These are phyloP conservation scores for Graphium sp. DNA, from an alignment of 2,329 filamentous ascomycete genomes.

Conservation along the genomic window DNA sequence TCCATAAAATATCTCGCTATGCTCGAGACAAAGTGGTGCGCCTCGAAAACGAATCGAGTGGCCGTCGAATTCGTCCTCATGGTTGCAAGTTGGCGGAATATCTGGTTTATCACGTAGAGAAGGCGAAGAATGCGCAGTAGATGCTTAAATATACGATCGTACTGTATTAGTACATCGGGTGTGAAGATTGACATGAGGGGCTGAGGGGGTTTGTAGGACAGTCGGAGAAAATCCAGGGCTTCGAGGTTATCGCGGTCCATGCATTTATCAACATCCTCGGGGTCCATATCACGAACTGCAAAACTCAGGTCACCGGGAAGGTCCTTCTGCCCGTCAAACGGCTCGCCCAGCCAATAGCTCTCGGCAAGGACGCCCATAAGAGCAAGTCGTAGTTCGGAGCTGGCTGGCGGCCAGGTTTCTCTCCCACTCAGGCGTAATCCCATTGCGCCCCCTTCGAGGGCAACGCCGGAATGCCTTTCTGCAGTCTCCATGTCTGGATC, in stretches of 20 bases:
- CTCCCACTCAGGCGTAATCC: slow-evolving; percentile 70
- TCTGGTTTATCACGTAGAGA: slow-evolving; percentile 54
- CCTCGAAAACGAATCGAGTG: slow-evolving; percentile 54
- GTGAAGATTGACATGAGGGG: slow-evolving; percentile 63
- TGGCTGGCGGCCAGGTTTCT: slow-evolving; percentile 82
- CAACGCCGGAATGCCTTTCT: slow-evolving; percentile 53
- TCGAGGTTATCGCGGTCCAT: slow-evolving; percentile 70
- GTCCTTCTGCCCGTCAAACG: slow-evolving; percentile 14
- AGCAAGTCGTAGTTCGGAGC: slow-evolving; percentile 78
- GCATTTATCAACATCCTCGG: slow-evolving; percentile 66
- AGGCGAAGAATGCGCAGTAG: slow-evolving; percentile 64
- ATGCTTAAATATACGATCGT: slow-evolving; percentile 71
- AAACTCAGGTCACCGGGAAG: slow-evolving; percentile 65
- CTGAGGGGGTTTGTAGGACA: slow-evolving; percentile 66
- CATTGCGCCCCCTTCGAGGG: slow-evolving; percentile 54
- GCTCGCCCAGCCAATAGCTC: slow-evolving; percentile 32
- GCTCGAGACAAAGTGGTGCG: slow-evolving; percentile 61
- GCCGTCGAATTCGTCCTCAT: slow-evolving; percentile 17
- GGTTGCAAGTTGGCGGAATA: slow-evolving; percentile 43
- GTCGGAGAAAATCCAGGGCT: slow-evolving; percentile 80
- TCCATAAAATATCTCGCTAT: slow-evolving; percentile 69
- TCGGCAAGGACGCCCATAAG: slow-evolving; percentile 75
- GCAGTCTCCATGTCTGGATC: slow-evolving; percentile 67
- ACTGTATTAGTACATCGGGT: slow-evolving; percentile 51
- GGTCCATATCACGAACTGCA: slow-evolving; percentile 62